Percentiles rank a stretch among this genome's conserved stretches.
phyloP scores from a whole-genome alignment of 2,329 filamentous ascomycete species.

The Fusarium armeniacum region DNA sequence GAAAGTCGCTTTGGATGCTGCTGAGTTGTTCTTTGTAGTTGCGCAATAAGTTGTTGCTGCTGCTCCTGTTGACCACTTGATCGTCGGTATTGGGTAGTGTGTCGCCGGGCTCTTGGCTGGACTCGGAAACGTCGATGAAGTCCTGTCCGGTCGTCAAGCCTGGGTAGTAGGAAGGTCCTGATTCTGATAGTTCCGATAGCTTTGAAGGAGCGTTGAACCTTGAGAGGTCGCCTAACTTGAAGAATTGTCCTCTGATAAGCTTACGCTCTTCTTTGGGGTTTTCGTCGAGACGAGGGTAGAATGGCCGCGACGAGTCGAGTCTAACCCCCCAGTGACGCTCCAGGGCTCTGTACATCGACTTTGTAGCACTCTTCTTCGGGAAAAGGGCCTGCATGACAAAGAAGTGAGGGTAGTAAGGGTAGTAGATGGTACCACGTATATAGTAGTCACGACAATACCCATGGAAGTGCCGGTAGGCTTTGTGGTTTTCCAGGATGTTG shows the following conservation, averaged over 20 bases:
- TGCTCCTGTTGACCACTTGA: background rate
- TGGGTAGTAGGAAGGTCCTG: too few species aligned
- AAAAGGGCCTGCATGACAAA: background rate
- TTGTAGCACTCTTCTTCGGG: background rate
- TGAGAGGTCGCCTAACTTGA: too few species aligned
- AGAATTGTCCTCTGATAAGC: background rate
- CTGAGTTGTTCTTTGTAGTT: background rate
- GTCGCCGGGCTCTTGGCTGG: background rate
- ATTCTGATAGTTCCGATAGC: too few species aligned
- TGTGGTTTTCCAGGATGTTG: background rate
- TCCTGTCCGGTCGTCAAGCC: background rate
- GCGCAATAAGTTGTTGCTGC: background rate
- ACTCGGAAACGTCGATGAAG: background rate
- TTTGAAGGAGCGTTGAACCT: too few species aligned
- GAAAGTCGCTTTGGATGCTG: background rate
- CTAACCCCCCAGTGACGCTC: background rate
- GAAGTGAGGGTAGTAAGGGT: background rate
- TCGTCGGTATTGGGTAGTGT: too few species aligned
- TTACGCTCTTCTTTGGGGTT: background rate
- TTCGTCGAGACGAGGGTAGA: slow-evolving; percentile 2
- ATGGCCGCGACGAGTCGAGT: background rate
- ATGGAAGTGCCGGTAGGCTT: background rate
- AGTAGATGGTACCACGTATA: too few species aligned
- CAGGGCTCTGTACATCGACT: background rate
- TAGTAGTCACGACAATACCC: too few species aligned